These are phyloP conservation scores for Chlamydomonas sp. DNA, from an alignment of 139 green algal genomes.

Conservation along the genomic window DNA sequence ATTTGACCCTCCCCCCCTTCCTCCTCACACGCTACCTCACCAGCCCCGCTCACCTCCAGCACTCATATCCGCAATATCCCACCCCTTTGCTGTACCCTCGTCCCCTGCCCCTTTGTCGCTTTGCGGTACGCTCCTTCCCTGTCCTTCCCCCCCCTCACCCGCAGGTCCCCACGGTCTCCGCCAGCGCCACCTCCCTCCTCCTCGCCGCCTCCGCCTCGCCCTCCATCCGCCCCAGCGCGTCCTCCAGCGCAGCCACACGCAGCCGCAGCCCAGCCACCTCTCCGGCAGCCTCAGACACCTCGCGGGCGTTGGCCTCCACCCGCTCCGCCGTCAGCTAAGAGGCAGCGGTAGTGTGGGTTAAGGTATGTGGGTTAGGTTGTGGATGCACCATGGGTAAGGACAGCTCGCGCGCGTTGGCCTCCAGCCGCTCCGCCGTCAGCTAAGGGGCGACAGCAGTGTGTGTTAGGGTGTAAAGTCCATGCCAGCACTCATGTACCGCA, in stretches of 20 bases:
- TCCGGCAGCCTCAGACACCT: slow-evolving; percentile 16
- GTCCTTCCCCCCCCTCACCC: slow-evolving; percentile 3
- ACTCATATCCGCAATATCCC: background rate
- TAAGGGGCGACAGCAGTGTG: background rate
- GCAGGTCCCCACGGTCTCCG: slow-evolving; percentile 37
- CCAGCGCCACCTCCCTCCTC: slow-evolving; percentile 18
- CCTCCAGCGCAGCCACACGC: background rate
- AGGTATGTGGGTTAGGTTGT: too few species aligned
- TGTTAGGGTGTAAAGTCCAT: too few species aligned
- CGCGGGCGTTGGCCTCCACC: background rate
- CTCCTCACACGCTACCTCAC: too few species aligned
- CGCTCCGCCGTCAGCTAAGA: background rate
- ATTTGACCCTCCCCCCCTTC: too few species aligned
- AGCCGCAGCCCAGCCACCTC: background rate
- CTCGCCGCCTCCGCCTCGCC: slow-evolving; percentile 38
- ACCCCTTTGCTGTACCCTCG: background rate
- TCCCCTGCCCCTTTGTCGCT: background rate
- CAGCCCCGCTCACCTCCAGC: too few species aligned
- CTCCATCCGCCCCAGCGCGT: slow-evolving; percentile 21
- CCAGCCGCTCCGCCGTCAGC: slow-evolving; percentile 3
- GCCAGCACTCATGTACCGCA: too few species aligned
- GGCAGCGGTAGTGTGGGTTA: background rate
- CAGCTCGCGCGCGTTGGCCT: background rate
- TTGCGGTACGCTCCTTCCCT: background rate
- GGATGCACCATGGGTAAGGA: background rate